A percentile compares a stretch with the other conserved stretches of the same genome.
Conservation (phyloP, 257 asterid genomes). For the Nicotiana benthamiana region DNA sequence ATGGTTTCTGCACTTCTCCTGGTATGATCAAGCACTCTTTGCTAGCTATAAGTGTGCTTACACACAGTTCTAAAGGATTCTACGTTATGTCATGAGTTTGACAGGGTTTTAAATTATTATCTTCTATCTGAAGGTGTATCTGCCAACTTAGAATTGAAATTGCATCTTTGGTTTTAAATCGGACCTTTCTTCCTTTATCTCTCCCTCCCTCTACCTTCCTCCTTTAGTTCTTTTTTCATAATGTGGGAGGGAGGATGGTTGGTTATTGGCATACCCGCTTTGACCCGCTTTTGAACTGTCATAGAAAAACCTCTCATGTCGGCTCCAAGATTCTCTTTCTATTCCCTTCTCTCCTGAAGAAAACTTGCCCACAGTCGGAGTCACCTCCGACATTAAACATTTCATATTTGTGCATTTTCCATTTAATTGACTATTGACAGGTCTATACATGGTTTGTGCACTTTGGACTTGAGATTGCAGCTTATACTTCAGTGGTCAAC, state of each 20-base stretch:
- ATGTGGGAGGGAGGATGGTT: background rate
- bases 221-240: background rate
- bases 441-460: conserved; percentile 32
- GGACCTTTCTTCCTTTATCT: background rate
- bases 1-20: conserved; percentile 93
- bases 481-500: conserved; percentile 94
- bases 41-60: background rate
- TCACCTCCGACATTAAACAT: background rate
- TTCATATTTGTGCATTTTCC: conserved; percentile 17
- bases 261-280: background rate
- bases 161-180: background rate
- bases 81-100: background rate
- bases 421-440: conserved; percentile 34
- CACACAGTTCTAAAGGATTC: background rate
- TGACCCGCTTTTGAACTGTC: background rate
- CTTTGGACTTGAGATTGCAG: conserved; percentile 84
- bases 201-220: background rate
- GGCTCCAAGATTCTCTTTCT: background rate
- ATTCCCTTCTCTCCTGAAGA: background rate
- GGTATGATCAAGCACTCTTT: conserved; percentile 47
- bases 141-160: background rate
- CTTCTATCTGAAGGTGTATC: background rate
- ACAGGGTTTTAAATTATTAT: background rate
- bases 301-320: background rate
- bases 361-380: background rate